Conservation (phyloP, 768 basidiomycete species). For the Suillus discolor region DNA sequence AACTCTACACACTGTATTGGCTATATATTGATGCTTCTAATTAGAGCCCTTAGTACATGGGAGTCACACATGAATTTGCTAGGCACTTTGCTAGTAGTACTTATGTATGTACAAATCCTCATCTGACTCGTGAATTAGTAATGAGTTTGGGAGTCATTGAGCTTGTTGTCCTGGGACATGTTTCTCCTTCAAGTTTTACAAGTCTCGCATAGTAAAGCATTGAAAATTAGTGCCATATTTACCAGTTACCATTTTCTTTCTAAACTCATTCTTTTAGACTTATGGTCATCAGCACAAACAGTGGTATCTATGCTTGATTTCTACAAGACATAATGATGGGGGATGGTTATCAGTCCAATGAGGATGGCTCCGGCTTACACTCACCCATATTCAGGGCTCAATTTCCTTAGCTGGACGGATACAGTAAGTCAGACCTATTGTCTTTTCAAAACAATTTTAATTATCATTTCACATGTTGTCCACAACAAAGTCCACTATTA, state of each 20-base stretch:
- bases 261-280: constrained; percentile 23
- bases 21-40: no score
- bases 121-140: no score
- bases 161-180: no score
- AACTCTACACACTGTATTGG: no score
- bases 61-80: no score
- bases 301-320: constrained; percentile 61
- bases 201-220: constrained; percentile 47
- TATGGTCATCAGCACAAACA: constrained; percentile 61
- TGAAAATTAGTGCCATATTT: constrained; percentile 32
- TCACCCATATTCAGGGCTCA: constrained; percentile 65
- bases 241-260: constrained; percentile 25
- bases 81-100: no score
- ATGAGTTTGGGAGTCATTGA: no score
- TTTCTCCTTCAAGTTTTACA: no score
- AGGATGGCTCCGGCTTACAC: constrained; percentile 75
- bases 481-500: constrained; percentile 75
- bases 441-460: constrained; percentile 39
- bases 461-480: constrained; percentile 40
- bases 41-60: no score
- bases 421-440: constrained; percentile 51
- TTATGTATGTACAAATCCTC: no score
- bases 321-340: constrained; percentile 53
- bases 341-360: constrained; percentile 71
- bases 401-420: constrained; percentile 47